Evolutionary conservation across 768 basidiomycete species (phyloP), one percentile per base, ranked within the genome.

Genomic region (Phallus indusiatus): DNA sequence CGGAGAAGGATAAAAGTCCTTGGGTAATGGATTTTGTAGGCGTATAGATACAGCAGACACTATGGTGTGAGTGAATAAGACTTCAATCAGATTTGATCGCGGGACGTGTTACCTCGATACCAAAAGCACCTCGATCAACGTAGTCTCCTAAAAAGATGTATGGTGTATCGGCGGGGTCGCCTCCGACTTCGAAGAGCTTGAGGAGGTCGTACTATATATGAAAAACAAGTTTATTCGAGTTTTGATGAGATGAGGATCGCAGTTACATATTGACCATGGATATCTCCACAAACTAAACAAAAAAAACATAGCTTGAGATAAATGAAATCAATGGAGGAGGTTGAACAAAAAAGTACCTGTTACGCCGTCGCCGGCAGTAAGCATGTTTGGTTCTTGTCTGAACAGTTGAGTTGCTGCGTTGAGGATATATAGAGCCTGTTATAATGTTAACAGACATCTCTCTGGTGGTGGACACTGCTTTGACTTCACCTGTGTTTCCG

Each of bases 71-170:
- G 34, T 17, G 22, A 34, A 47, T 18, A 47, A 49, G 47, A 35
- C 46, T 5, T 10, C 2, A 17, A 20, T 36, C 24, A 37, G 33
- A 21, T 53, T 20, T 28, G 22, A 16, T 24, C 24, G 35, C 14
- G 17, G 17, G 17, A 28, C n/a, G 20, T 64, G 77, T 63, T 33
- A 84, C 84, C 72, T 87, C 85, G 60, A 87, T 82, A n/a, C 83
- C 82, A 68, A 97, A 98, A 74, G 90, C 88, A 24, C 95, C 95
- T 48, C 95, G 84, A 73, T 98, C 95, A 46, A 98, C 94, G 70
- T 98, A 98, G 71, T 98, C 95, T 34, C 95, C 95, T 21, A 98
- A 77, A 73, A 97, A 97, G 48, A 96, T 76, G 75, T 97, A 98
- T 18, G 83, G 78, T 61, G 86, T 96, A 36, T 95, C 87, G 20